Conservation (phyloP, 139 green algal genomes). For the Chlamydomonas urium region DNA sequence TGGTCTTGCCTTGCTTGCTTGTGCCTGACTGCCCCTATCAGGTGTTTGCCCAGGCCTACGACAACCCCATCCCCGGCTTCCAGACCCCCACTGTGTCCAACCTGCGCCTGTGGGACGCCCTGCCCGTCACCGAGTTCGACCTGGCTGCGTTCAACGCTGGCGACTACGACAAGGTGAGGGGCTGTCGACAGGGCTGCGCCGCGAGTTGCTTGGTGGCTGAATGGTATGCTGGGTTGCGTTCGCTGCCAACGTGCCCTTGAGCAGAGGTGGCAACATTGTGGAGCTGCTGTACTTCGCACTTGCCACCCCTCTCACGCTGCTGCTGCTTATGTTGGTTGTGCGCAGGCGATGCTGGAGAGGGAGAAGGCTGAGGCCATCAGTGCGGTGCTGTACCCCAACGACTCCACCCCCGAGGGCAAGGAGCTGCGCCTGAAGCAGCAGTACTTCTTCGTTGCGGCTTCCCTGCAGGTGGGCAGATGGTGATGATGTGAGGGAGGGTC, state of each 20-base stretch:
- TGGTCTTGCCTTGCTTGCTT: neutral
- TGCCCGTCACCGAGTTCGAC: constrained; percentile 91
- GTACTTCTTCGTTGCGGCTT: constrained; percentile 97
- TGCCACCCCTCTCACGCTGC: too few relatives aligned
- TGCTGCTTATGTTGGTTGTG: too few relatives aligned
- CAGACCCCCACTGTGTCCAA: constrained; percentile 87
- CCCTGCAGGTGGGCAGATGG: constrained; percentile 74
- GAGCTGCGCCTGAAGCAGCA: constrained; percentile 99
- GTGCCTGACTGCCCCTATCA: too few relatives aligned
- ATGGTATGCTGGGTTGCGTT: too few relatives aligned
- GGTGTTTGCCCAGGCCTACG: constrained; percentile 83
- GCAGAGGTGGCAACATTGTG: too few relatives aligned
- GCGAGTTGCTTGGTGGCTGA: too few relatives aligned
- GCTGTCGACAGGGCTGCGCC: neutral
- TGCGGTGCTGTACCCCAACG: constrained; percentile 97
- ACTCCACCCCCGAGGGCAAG: constrained; percentile 95
- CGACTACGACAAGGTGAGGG: constrained; percentile 68
- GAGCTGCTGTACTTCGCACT: too few relatives aligned
- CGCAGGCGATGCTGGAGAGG: constrained; percentile 73
- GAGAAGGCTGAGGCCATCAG: constrained; percentile 89
- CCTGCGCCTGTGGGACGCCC: constrained; percentile 94
- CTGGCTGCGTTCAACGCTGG: constrained; percentile 84
- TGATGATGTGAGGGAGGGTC: too few relatives aligned
- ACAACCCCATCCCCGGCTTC: constrained; percentile 97
- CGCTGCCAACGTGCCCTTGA: too few relatives aligned